Percentiles rank a stretch among this genome's conserved stretches.
Evolutionary conservation across 1,139 yeast genomes (phyloP).

Genomic region (Suhomyces choctaworum): DNA sequence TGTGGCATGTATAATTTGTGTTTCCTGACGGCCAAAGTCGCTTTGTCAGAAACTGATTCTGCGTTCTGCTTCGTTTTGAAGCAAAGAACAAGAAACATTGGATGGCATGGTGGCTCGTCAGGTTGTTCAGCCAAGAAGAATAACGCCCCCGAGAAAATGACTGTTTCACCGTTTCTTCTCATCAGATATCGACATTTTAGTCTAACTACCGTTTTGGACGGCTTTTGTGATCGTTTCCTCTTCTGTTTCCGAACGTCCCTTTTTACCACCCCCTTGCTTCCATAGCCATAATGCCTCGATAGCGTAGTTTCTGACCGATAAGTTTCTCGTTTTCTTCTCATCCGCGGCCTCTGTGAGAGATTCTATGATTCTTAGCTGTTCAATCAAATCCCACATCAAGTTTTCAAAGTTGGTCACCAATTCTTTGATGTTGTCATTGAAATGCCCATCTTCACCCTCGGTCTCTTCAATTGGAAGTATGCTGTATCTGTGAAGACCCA

Average conservation of each 20-base stretch:
- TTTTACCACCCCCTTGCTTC: constrained; percentile 73
- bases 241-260: constrained; percentile 15
- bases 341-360: constrained; percentile 73
- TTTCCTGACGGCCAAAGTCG: constrained; percentile 5
- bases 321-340: constrained; percentile 60
- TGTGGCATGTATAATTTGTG: not conserved
- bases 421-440: constrained; percentile 37
- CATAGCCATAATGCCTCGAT: constrained; percentile 94
- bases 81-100: too few relatives aligned
- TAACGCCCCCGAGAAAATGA: constrained; percentile 3
- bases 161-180: constrained; percentile 7
- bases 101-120: not conserved
- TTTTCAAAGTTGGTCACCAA: constrained; percentile 53
- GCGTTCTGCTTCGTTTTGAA: constrained; percentile 6
- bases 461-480: constrained; percentile 44
- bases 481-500: constrained; percentile 64
- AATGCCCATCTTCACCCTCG: constrained; percentile 38
- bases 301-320: constrained; percentile 83
- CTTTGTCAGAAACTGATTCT: not conserved
- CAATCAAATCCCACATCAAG: constrained; percentile 75
- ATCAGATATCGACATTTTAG: constrained; percentile 4
- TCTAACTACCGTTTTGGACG: constrained; percentile 8
- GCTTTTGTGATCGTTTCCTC: constrained; percentile 20
- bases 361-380: constrained; percentile 66
- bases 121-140: constrained; percentile 7